Percentiles rank a stretch among this genome's conserved stretches.
Evolutionary conservation across 805 yeast species (phyloP).

Genomic region (Yamadazyma sp.): DNA sequence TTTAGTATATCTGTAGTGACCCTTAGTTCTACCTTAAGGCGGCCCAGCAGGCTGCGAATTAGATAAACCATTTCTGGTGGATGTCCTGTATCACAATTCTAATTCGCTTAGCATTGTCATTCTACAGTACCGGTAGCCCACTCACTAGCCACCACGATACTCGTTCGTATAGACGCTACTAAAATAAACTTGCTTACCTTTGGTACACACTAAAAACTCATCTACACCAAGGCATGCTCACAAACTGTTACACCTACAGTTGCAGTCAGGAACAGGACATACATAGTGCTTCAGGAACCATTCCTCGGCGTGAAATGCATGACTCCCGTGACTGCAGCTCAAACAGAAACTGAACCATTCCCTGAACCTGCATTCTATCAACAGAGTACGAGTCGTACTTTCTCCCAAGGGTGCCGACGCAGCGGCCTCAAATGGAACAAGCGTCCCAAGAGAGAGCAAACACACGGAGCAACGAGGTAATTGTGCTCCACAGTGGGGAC

Average conservation of each 20-base stretch:
- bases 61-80: no score
- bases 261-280: conserved; percentile 94
- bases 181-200: no score
- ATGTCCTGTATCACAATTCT: no score
- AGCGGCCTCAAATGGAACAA: conserved; percentile 46
- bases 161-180: no score
- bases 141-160: no score
- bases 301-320: conserved; percentile 92
- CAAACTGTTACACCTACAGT: conserved; percentile 73
- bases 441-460: conserved; percentile 71
- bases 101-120: no score
- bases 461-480: conserved; percentile 92
- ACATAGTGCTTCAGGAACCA: conserved; percentile 88
- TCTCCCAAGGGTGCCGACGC: conserved; percentile 10
- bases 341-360: conserved; percentile 93
- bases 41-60: no score
- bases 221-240: no score
- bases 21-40: no score
- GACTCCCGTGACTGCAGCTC: conserved; percentile 90
- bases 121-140: no score
- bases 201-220: no score
- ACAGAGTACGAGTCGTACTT: conserved; percentile 5
- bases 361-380: conserved; percentile 49
- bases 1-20: no score
- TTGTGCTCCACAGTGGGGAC: conserved; percentile 86